These are phyloP conservation scores for Gossypium davidsonii DNA, from an alignment of 441 rosid species.

Conservation along the genomic window DNA sequence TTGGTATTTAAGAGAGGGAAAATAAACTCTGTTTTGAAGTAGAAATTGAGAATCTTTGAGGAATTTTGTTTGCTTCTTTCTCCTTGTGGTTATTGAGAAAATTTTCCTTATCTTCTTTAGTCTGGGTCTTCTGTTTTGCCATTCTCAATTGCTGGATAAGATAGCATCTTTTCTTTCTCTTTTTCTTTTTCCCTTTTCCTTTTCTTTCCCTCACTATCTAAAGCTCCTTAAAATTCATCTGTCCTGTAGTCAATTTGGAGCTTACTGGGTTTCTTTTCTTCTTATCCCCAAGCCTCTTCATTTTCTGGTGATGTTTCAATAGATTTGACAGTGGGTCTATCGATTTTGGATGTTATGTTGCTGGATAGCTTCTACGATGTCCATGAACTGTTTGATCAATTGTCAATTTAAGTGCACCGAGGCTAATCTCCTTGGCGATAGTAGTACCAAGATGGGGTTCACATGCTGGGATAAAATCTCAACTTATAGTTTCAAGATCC, in stretches of 20 bases:
- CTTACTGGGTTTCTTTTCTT: constrained; percentile 13
- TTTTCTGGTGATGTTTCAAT: constrained; percentile 31
- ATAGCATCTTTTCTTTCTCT: constrained; percentile 32
- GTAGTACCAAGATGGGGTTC: constrained; percentile 45
- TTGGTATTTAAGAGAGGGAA: constrained; percentile 18
- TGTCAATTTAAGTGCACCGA: constrained; percentile 47
- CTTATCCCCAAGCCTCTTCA: constrained; percentile 16
- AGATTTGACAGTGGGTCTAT: constrained; percentile 42
- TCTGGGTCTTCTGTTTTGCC: constrained; percentile 21
- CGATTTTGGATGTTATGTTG: constrained; percentile 73
- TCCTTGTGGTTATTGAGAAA: constrained; percentile 20
- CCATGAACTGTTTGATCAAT: constrained; percentile 56
- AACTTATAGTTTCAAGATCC: constrained; percentile 41
- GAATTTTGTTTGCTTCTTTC: constrained; percentile 38
- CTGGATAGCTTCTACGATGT: constrained; percentile 55
- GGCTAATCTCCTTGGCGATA: constrained; percentile 44
- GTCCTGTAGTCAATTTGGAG: constrained; percentile 22
- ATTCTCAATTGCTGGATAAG: constrained; percentile 38
- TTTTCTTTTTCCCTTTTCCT: constrained; percentile 3
- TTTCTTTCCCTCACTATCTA: not conserved
- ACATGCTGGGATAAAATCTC: constrained; percentile 54
- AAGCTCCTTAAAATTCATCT: not conserved
- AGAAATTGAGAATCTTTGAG: constrained; percentile 32
- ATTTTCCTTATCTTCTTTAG: constrained; percentile 25
- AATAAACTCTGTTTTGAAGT: constrained; percentile 23